phyloP scores from a whole-genome alignment of 2,329 filamentous ascomycete genomes.

The Dothideomycetes sp. region DNA sequence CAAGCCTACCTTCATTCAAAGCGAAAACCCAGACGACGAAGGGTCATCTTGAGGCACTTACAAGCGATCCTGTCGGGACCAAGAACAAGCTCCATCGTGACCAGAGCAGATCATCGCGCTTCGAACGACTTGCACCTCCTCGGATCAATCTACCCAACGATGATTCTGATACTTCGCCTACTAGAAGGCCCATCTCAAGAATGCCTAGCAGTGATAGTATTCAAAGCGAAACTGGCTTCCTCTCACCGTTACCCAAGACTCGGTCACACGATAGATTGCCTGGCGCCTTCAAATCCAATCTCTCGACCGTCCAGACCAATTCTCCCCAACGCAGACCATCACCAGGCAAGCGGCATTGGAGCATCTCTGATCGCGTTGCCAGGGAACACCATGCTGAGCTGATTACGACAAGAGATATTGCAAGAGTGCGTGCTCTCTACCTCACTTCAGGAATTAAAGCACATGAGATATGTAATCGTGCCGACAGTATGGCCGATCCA shows the following conservation, averaged over 20 bases:
- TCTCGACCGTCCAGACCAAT: not conserved
- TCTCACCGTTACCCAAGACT: constrained; percentile 2
- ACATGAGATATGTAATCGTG: constrained; percentile 63
- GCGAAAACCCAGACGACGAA: constrained; percentile 30
- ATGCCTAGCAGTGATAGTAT: not conserved
- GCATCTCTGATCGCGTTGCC: constrained; percentile 42
- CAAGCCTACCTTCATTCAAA: constrained; percentile 43
- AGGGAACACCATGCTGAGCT: constrained; percentile 25
- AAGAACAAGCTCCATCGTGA: constrained; percentile 32
- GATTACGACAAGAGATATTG: constrained; percentile 63
- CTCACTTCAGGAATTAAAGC: constrained; percentile 85
- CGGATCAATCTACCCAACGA: constrained; percentile 34
- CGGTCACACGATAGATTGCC: not conserved
- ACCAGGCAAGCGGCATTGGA: constrained; percentile 44
- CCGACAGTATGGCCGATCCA: constrained; percentile 37
- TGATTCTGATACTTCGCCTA: not conserved
- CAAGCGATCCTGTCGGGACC: constrained; percentile 27
- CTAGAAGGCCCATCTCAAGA: not conserved
- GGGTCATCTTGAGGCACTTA: no score
- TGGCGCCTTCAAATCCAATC: not conserved
- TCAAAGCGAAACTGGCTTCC: not conserved
- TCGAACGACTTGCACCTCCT: constrained; percentile 39
- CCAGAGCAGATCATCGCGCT: constrained; percentile 32
- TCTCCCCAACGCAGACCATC: not conserved
- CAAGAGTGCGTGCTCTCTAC: constrained; percentile 66